These are phyloP conservation scores for Coniochaeta sp. DNA, from an alignment of 2,329 filamentous ascomycete genomes.

Conservation along the genomic window DNA sequence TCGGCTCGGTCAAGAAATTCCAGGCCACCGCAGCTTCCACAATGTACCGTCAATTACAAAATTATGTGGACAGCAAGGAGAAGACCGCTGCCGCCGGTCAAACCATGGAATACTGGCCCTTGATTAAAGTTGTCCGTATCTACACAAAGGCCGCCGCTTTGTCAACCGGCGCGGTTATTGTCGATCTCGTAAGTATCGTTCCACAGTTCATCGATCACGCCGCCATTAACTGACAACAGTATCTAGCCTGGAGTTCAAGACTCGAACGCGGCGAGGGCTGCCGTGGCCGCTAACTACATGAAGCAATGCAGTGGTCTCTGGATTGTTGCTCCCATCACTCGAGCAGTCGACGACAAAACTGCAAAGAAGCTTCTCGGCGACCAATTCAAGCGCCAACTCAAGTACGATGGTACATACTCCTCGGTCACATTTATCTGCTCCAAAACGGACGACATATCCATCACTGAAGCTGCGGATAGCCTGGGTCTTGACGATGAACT, in stretches of 20 bases:
- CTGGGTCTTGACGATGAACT: slow-evolving; percentile 12
- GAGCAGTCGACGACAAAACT: slow-evolving; percentile 53
- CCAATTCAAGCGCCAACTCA: slow-evolving; percentile 50
- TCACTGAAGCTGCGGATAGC: slow-evolving; percentile 16
- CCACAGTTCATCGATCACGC: neutral
- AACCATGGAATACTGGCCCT: slow-evolving; percentile 35
- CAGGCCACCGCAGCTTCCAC: slow-evolving; percentile 23
- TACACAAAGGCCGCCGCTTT: slow-evolving; percentile 28
- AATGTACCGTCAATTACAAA: slow-evolving; percentile 41
- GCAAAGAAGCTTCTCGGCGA: slow-evolving; percentile 49
- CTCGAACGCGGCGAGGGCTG: slow-evolving; percentile 43
- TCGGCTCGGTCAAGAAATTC: slow-evolving; percentile 39
- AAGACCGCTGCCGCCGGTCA: slow-evolving; percentile 21
- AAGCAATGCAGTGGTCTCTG: slow-evolving; percentile 52
- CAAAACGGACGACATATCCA: slow-evolving; percentile 52
- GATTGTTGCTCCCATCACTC: slow-evolving; percentile 55
- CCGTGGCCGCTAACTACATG: slow-evolving; percentile 51
- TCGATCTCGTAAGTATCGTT: slow-evolving; percentile 32
- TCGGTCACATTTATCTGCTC: slow-evolving; percentile 54
- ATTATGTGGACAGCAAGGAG: slow-evolving; percentile 50
- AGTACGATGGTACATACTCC: slow-evolving; percentile 48
- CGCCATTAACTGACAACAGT: slow-evolving; percentile 5
- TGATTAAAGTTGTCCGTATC: slow-evolving; percentile 44
- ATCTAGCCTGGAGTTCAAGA: slow-evolving; percentile 47
- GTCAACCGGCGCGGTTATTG: slow-evolving; percentile 27